Conservation (phyloP, 2,329 filamentous ascomycete genomes). For the Coleophoma crateriformis region DNA sequence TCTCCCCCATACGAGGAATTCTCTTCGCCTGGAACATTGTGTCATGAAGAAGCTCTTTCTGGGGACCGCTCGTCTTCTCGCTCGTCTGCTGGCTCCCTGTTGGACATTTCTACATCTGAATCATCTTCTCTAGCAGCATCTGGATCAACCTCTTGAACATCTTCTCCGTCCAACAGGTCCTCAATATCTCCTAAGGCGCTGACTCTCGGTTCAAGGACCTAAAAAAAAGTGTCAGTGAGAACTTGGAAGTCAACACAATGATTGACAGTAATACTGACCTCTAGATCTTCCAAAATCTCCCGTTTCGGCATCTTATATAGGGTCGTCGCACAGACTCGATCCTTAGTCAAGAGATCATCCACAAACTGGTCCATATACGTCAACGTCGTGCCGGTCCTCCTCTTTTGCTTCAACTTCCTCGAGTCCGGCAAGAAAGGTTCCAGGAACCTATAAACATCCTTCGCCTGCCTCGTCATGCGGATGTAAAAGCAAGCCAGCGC, state of each 20-base stretch:
- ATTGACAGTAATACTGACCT: conserved; percentile 28
- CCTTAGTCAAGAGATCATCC: conserved; percentile 84
- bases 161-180: conserved; percentile 48
- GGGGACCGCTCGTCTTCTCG: too few species aligned
- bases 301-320: conserved; percentile 86
- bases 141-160: background rate
- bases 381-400: conserved; percentile 67
- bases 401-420: conserved; percentile 75
- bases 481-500: conserved; percentile 90
- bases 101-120: too few species aligned
- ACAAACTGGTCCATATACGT: conserved; percentile 90
- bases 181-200: conserved; percentile 81
- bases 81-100: too few species aligned
- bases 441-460: conserved; percentile 72
- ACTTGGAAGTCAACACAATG: too few species aligned
- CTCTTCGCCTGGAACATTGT: too few species aligned
- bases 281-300: conserved; percentile 80
- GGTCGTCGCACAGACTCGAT: conserved; percentile 85
- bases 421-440: conserved; percentile 80
- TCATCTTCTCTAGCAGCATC: background rate
- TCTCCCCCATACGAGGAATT: too few species aligned
- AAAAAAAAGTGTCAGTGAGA: too few species aligned
- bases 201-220: conserved; percentile 71
- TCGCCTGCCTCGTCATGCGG: conserved; percentile 76
- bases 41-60: too few species aligned